phyloP scores from a whole-genome alignment of 441 rosid genomes.

The Populus hybrid region DNA sequence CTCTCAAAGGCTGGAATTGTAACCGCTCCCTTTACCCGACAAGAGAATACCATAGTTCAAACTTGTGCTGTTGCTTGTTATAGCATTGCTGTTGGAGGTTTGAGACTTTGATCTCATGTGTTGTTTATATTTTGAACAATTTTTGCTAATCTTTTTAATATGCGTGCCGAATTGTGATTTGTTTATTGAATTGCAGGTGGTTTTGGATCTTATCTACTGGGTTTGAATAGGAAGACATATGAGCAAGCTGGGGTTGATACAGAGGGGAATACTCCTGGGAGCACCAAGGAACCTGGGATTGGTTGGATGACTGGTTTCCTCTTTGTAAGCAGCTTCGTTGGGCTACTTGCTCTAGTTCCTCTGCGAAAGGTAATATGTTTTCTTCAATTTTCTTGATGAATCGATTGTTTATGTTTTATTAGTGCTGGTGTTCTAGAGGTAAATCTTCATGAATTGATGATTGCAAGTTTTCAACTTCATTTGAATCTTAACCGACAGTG shows the following conservation, averaged over 20 bases:
- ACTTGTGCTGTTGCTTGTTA: constrained; percentile 36
- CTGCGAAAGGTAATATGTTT: too few relatives aligned
- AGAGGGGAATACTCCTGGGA: constrained; percentile 56
- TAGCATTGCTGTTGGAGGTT: constrained; percentile 84
- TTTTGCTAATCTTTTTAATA: not conserved
- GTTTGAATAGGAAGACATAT: constrained; percentile 40
- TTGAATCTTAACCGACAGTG: constrained; percentile 1
- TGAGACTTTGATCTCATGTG: not conserved
- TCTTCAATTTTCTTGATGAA: not conserved
- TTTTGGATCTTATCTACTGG: constrained; percentile 63
- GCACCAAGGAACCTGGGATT: constrained; percentile 75
- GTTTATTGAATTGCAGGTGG: constrained; percentile 56
- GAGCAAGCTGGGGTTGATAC: constrained; percentile 57
- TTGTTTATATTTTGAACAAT: not conserved
- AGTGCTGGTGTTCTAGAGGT: not conserved
- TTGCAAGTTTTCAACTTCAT: not conserved
- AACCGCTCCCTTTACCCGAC: too few relatives aligned
- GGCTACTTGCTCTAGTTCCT: constrained; percentile 14
- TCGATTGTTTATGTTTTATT: not conserved
- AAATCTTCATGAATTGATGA: not conserved
- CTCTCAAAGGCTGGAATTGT: too few relatives aligned
- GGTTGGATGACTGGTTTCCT: constrained; percentile 94
- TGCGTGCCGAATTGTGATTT: not conserved
- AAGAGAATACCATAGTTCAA: constrained; percentile 38
- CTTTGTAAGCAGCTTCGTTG: constrained; percentile 73